Evolutionary conservation across 331 rosid genomes (phyloP), one percentile per base, ranked within the genome.

Genomic region (Malus hybrid): DNA sequence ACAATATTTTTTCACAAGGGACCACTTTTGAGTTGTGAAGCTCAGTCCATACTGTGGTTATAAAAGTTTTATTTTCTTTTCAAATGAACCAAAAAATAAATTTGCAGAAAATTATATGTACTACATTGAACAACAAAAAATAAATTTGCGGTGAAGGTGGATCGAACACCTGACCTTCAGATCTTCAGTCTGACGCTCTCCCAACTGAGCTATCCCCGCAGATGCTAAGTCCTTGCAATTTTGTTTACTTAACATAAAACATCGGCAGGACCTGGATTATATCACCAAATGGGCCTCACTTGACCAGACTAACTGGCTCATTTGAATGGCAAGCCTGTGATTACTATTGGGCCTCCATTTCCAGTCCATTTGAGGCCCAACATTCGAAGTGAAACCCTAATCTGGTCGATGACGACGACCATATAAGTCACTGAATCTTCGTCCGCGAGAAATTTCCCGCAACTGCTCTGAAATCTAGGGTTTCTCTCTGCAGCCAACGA

Each of bases 81-180:
- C 16, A 60, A 11, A 61, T 11, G 7, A 61, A 61, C 30, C 15
- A 3, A 26, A 61, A 58, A 58, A 55, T 19, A 55, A 12, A 55
- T 55, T 55, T 57, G 63, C 1, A 57, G 63, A 13, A 61, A 61
- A 22, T 61, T 24, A 3, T 1, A 24, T 15, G 10, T 24, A 13
- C 1, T 12, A 61, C n/a, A 24, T 22, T 2, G 15, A 4, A 26
- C 29, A 61, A 61, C 2, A 4, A 7, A 19, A 30, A 61, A 0
- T 5, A 15, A 1, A 18, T 4, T 19, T 89, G 91, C 95, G 89
- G 91, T 88, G 91, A 89, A 78, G 86, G 87, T 89, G 96, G 93
- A 89, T 89, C 97, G 92, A 92, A 89, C 93, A 89, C 86, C 87
- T 80, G 92, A 85, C 94, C 91, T 89, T 89, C 63, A 88, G 84